Conservation (phyloP, 2,329 filamentous ascomycete genomes). For the Botrytis fabae region DNA sequence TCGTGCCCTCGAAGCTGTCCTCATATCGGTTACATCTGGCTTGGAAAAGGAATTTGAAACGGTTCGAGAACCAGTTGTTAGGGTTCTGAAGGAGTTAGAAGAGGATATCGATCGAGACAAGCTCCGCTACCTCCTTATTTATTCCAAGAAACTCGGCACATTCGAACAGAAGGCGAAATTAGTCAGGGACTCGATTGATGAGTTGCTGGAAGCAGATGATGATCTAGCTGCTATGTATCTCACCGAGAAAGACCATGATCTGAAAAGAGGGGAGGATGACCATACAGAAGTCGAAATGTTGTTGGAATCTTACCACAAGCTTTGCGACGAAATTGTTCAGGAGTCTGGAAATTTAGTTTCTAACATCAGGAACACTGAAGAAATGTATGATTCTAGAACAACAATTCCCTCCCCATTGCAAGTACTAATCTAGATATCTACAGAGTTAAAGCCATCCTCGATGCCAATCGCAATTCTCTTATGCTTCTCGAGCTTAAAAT, state of each 20-base stretch:
- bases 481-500: constrained; percentile 98
- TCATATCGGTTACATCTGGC: constrained; percentile 89
- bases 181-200: constrained; percentile 91
- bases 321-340: constrained; percentile 97
- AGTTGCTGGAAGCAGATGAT: constrained; percentile 93
- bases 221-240: constrained; percentile 94
- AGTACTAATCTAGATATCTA: not conserved
- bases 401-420: not conserved
- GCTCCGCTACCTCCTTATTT: constrained; percentile 83
- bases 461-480: constrained; percentile 95
- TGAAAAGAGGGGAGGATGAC: constrained; percentile 74
- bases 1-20: constrained; percentile 88
- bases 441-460: constrained; percentile 92
- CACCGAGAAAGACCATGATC: constrained; percentile 78
- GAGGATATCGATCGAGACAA: constrained; percentile 97
- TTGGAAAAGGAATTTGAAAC: constrained; percentile 94
- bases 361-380: constrained; percentile 95
- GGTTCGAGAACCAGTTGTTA: constrained; percentile 87
- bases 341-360: constrained; percentile 90
- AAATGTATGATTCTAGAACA: constrained; percentile 67
- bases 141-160: constrained; percentile 92
- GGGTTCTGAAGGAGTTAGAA: constrained; percentile 85
- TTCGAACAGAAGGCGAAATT: constrained; percentile 97
- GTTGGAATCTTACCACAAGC: constrained; percentile 94
- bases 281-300: constrained; percentile 97